Evolutionary conservation across 306 rosid species (phyloP), one percentile per base, ranked within the genome.

Genomic region (Prinsepia uniflora): DNA sequence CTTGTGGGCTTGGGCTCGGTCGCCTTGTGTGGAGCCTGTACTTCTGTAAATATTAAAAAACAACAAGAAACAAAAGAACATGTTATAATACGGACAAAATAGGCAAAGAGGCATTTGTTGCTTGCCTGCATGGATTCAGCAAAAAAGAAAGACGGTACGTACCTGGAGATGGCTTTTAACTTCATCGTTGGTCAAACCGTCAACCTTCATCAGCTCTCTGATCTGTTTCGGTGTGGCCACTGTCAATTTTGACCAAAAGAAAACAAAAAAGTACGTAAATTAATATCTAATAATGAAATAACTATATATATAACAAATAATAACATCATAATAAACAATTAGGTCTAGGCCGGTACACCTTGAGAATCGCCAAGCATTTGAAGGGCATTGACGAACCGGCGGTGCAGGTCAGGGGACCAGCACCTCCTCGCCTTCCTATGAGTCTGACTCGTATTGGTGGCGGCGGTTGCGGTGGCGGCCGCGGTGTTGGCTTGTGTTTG

Each of bases 91-190:
- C 68, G 77, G 57, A 74, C 72, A 73, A 56, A 64, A 65, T 30
- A 30, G 13, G 15, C 22, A 52, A n/a, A n/a, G 36, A 19, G 22
- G 61, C 61, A 20, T 22, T 6, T 20, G 8, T 53, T 50, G 55
- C 24, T 0, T 48, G 69, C 73, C 63, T 64, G 67, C 76, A 60
- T 52, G 53, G 64, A 52, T 40, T 63, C 6, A 34, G 22, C 54
- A 45, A 49, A 67, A 76, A 72, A 72, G 22, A 64, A 3, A 66
- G 57, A 78, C 18, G 70, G 55, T n/a, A 69, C 5, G 56, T 70
- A 95, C 97, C 97, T 95, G 99, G 69, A 95, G 79, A 90, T 95
- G 99, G 85, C 99, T 95, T 95, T 95, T 95, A 72, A 95, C 99
- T 85, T 95, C 99, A 85, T 95, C 99, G 68, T 95, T 95, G 87